A percentile compares a stretch with the other conserved stretches of the same genome.
Conservation (phyloP, 106 monocot species). For the Dioscorea zingiberensis region DNA sequence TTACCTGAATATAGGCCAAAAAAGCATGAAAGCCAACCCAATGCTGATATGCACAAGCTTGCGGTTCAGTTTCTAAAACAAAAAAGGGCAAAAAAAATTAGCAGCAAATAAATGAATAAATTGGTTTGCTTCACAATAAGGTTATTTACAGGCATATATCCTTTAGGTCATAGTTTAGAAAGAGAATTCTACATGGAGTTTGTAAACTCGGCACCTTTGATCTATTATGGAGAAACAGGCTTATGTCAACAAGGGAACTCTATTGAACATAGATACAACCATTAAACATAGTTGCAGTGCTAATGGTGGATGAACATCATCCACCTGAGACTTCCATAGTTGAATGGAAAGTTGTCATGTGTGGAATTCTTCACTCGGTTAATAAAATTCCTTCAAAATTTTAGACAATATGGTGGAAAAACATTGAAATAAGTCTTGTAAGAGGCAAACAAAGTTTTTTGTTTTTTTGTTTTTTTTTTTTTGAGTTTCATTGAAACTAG, state of each 20-base stretch:
- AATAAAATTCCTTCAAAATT: too few species aligned
- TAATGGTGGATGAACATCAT: too few species aligned
- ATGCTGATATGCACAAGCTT: conserved; percentile 44
- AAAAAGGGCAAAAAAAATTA: neutral
- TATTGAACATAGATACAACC: neutral
- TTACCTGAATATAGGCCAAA: conserved; percentile 77
- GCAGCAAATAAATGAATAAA: neutral
- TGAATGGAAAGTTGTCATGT: too few species aligned
- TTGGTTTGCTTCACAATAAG: neutral
- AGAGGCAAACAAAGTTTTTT: too few species aligned
- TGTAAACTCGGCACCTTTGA: too few species aligned
- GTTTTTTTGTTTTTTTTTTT: too few species aligned
- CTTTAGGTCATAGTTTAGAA: too few species aligned
- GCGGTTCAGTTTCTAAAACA: conserved; percentile 39
- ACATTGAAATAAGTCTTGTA: too few species aligned
- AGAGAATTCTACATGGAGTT: neutral
- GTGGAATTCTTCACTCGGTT: too few species aligned
- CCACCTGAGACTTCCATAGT: too few species aligned
- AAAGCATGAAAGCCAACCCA: conserved; percentile 35
- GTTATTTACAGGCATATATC: neutral
- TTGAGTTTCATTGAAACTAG: too few species aligned
- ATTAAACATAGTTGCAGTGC: neutral
- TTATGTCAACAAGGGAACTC: neutral
- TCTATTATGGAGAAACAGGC: neutral
- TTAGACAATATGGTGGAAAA: too few species aligned